A percentile compares a stretch with the other conserved stretches of the same genome.
Conservation (phyloP, 768 basidiomycete species). For the Russula sp. region DNA sequence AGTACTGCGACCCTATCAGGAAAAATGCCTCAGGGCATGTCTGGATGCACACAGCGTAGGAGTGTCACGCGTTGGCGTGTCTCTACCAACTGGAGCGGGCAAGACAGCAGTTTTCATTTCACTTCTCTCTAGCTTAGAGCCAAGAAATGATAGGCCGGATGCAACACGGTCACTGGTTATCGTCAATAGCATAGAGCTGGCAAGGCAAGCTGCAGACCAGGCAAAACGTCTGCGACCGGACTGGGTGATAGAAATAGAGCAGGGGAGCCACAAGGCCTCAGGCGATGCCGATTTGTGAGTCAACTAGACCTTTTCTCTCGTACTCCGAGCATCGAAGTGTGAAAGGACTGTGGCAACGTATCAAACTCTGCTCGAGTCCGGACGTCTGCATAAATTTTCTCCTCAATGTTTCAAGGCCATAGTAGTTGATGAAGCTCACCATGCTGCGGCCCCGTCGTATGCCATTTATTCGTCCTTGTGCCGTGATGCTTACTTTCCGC, state of each 20-base stretch:
- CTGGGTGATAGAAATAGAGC: constrained; percentile 89
- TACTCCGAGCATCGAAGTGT: constrained; percentile 4
- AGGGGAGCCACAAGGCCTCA: constrained; percentile 75
- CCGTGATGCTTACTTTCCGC: constrained; percentile 17
- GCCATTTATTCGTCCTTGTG: constrained; percentile 34
- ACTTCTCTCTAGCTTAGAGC: constrained; percentile 62
- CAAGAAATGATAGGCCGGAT: constrained; percentile 38
- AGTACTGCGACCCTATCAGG: constrained; percentile 82
- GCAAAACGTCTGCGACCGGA: constrained; percentile 62
- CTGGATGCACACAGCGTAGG: constrained; percentile 65
- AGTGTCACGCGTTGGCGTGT: constrained; percentile 75
- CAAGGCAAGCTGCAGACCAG: constrained; percentile 77
- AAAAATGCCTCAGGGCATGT: constrained; percentile 75
- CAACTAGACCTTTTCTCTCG: neutral
- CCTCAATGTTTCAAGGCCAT: constrained; percentile 65
- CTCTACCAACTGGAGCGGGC: constrained; percentile 77
- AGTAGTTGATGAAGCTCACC: constrained; percentile 92
- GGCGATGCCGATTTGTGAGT: constrained; percentile 84
- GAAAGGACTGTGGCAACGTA: constrained; percentile 83
- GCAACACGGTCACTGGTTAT: constrained; percentile 71
- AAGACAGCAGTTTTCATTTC: constrained; percentile 93
- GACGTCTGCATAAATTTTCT: constrained; percentile 73
- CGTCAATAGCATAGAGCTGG: constrained; percentile 88
- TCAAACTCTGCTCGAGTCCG: constrained; percentile 69
- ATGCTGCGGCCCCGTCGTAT: constrained; percentile 88